These are phyloP conservation scores for Ustilago esculenta DNA, from an alignment of 1,284 basidiomycete genomes.

Conservation along the genomic window DNA sequence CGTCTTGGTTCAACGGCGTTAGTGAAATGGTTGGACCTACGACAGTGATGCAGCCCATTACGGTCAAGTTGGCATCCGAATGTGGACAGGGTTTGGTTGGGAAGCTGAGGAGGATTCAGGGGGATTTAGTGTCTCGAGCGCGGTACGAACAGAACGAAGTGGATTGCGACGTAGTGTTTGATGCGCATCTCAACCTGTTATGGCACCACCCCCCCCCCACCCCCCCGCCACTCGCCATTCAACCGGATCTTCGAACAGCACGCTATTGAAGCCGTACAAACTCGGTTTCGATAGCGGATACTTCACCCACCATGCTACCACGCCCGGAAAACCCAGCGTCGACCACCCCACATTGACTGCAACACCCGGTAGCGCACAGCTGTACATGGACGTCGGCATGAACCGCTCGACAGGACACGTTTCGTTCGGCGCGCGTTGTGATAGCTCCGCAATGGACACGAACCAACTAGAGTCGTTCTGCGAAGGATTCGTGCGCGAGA, in stretches of 20 bases:
- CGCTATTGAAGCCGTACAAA: slow-evolving; percentile 5
- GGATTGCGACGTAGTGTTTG: neutral
- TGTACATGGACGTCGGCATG: slow-evolving; percentile 17
- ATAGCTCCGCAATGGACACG: too few relatives aligned
- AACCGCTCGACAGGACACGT: slow-evolving; percentile 1
- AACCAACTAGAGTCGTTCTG: too few relatives aligned
- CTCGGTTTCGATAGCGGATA: slow-evolving; percentile 11
- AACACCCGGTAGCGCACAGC: slow-evolving; percentile 2
- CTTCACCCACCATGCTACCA: slow-evolving; percentile 12
- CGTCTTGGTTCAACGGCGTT: slow-evolving; percentile 6
- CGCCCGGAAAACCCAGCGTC: slow-evolving; percentile 7
- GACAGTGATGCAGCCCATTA: slow-evolving; percentile 19
- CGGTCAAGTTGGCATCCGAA: slow-evolving; percentile 1
- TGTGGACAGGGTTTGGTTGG: neutral
- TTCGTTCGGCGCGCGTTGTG: slow-evolving; percentile 12
- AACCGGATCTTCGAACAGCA: neutral
- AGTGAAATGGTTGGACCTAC: slow-evolving; percentile 10
- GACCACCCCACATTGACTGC: too few relatives aligned
- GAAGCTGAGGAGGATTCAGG: slow-evolving; percentile 6
- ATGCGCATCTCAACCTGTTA: slow-evolving; percentile 21
- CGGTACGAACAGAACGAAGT: slow-evolving; percentile 5
- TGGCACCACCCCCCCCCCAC: slow-evolving; percentile 8
- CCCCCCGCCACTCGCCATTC: too few relatives aligned
- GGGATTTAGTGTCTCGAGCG: slow-evolving; percentile 5
- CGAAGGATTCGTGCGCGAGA: too few relatives aligned